phyloP scores from a whole-genome alignment of 108 stramenopile genomes.

The Fistulifera pelliculosa region DNA sequence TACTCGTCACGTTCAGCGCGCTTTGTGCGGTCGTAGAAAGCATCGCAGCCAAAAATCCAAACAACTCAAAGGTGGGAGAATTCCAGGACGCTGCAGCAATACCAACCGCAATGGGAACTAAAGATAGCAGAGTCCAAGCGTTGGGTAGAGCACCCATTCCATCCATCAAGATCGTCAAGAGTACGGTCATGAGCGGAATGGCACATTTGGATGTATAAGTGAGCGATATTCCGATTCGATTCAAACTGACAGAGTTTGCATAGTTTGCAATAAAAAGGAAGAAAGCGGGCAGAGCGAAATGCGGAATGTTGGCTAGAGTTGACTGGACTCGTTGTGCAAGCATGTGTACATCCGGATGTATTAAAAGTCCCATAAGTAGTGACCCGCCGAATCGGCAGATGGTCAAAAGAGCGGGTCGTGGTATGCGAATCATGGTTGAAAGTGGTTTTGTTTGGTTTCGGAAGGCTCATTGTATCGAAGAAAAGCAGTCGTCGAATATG shows the following conservation, averaged over 20 bases:
- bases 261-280: slow-evolving; percentile 69
- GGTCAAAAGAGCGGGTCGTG: slow-evolving; percentile 53
- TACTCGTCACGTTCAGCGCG: slow-evolving; percentile 56
- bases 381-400: slow-evolving; percentile 66
- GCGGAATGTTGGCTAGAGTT: slow-evolving; percentile 24
- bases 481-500: slow-evolving; percentile 65
- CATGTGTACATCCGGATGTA: slow-evolving; percentile 36
- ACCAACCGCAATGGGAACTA: slow-evolving; percentile 64
- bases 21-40: slow-evolving; percentile 56
- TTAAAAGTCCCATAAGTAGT: slow-evolving; percentile 44
- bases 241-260: slow-evolving; percentile 52
- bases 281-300: slow-evolving; percentile 49
- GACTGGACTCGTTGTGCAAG: slow-evolving; percentile 31
- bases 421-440: slow-evolving; percentile 9
- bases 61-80: slow-evolving; percentile 54
- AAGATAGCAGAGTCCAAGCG: slow-evolving; percentile 32
- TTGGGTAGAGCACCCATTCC: slow-evolving; percentile 48
- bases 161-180: slow-evolving; percentile 52
- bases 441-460: slow-evolving; percentile 1
- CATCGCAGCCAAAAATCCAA: slow-evolving; percentile 59
- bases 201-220: slow-evolving; percentile 76
- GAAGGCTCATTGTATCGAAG: slow-evolving; percentile 44
- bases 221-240: slow-evolving; percentile 70
- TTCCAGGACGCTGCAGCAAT: slow-evolving; percentile 72
- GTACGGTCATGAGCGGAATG: slow-evolving; percentile 62